These are phyloP conservation scores for Russula sp. DNA, from an alignment of 768 basidiomycete genomes.

Conservation along the genomic window DNA sequence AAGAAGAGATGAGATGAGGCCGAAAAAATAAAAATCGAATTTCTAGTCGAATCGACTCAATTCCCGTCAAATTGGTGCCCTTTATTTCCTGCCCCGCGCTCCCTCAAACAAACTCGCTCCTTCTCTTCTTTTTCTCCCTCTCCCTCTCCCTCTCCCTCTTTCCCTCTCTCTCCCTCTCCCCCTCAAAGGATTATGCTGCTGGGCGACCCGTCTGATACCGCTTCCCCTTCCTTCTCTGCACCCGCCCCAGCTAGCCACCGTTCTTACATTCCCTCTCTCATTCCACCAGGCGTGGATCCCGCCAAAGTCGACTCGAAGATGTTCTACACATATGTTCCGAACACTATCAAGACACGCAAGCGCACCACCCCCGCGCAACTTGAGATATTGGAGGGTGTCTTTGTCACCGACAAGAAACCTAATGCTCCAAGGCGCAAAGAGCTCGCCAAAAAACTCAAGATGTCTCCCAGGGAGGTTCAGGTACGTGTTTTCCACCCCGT, in stretches of 20 bases:
- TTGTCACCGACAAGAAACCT: conserved; percentile 87
- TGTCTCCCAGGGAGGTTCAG: conserved; percentile 95
- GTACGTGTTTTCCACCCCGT: conserved; percentile 44
- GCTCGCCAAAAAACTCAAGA: conserved; percentile 78
- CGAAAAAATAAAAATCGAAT: not conserved
- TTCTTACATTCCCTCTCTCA: conserved; percentile 47
- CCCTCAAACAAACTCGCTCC: not conserved
- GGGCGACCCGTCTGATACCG: conserved; percentile 22
- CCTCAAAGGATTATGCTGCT: conserved; percentile 14
- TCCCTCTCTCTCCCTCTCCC: not conserved
- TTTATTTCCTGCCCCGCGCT: not conserved
- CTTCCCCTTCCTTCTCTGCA: conserved; percentile 13
- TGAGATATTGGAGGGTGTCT: conserved; percentile 83
- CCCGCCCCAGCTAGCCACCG: conserved; percentile 18
- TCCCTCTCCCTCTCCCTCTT: conserved; percentile 1
- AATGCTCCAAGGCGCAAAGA: conserved; percentile 75
- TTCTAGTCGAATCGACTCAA: not conserved
- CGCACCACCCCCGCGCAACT: conserved; percentile 87
- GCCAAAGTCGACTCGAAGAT: conserved; percentile 73
- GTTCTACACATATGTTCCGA: conserved; percentile 85
- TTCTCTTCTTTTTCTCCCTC: not conserved
- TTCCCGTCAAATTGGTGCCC: not conserved
- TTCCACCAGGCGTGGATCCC: conserved; percentile 58
- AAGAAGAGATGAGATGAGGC: not conserved
- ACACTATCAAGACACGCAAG: conserved; percentile 92